phyloP scores from a whole-genome alignment of 345 rosid species.

The Mallotus nudiflorus region DNA sequence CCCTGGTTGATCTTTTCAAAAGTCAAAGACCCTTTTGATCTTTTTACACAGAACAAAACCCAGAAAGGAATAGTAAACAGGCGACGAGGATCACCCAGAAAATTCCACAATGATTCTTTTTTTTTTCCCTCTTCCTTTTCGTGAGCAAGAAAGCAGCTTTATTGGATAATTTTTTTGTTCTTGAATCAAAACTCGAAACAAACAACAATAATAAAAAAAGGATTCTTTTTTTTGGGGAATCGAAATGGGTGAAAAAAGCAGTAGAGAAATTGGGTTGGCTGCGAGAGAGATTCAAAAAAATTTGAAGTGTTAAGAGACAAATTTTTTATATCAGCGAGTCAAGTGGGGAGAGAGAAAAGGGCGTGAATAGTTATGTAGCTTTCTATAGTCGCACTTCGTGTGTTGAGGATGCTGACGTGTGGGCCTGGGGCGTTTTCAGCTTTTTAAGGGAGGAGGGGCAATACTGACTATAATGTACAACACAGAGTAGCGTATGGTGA shows the following conservation, averaged over 20 bases:
- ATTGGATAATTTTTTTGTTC: neutral
- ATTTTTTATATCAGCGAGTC: conserved; percentile 20
- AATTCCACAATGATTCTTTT: conserved; percentile 18
- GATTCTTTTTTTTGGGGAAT: conserved; percentile 9
- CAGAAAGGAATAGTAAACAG: conserved; percentile 32
- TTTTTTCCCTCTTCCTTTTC: too few relatives aligned
- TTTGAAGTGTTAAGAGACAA: conserved; percentile 28
- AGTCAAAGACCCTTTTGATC: conserved; percentile 23
- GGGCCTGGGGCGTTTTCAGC: neutral
- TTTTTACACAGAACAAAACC: conserved; percentile 34
- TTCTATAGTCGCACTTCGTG: neutral
- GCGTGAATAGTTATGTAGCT: conserved; percentile 10
- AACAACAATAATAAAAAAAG: too few relatives aligned
- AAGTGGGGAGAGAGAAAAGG: conserved; percentile 18
- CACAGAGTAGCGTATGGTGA: neutral
- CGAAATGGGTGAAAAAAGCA: conserved; percentile 6
- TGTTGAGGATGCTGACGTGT: neutral
- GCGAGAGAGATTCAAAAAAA: conserved; percentile 24
- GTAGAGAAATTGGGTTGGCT: too few relatives aligned
- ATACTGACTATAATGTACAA: conserved; percentile 5
- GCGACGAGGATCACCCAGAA: conserved; percentile 31
- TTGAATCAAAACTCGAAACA: conserved; percentile 9
- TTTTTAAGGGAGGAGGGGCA: conserved; percentile 14
- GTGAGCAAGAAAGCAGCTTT: conserved; percentile 15
- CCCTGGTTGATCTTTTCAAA: conserved; percentile 29